A percentile compares a stretch with the other conserved stretches of the same genome.
phyloP scores from a whole-genome alignment of 1,139 yeast genomes.

The Suhomyces panamericanus region DNA sequence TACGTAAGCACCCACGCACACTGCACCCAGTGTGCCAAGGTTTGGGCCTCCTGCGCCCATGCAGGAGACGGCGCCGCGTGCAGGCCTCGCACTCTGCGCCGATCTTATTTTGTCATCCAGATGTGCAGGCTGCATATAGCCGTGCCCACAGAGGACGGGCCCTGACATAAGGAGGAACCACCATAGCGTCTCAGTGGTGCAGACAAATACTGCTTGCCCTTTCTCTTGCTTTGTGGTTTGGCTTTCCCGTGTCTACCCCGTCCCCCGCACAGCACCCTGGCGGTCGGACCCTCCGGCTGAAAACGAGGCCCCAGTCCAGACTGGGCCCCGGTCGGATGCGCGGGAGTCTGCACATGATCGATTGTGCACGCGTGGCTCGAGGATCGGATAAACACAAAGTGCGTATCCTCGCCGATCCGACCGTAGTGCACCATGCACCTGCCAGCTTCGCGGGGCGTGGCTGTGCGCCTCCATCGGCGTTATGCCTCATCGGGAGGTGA shows the following conservation, averaged over 20 bases:
- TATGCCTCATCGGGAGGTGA: not conserved
- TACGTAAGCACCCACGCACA: not conserved
- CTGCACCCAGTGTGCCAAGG: too few species aligned
- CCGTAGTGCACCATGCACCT: not conserved
- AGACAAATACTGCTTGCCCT: too few species aligned
- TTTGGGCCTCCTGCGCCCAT: too few species aligned
- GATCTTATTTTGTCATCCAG: not conserved
- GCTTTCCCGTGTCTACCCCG: not conserved
- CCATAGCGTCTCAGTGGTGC: too few species aligned
- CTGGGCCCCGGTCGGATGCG: constrained; percentile 1
- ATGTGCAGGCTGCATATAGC: constrained; percentile 2
- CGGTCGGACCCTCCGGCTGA: not conserved
- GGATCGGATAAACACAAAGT: constrained; percentile 5
- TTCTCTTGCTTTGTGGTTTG: too few species aligned
- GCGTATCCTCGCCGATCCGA: constrained; percentile 1
- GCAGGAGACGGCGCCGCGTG: too few species aligned
- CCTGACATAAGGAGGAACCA: too few species aligned
- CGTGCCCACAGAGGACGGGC: not conserved
- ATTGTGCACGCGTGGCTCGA: constrained; percentile 2
- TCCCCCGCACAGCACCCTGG: not conserved
- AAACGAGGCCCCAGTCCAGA: not conserved
- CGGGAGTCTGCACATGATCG: constrained; percentile 7
- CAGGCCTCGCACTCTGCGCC: not conserved
- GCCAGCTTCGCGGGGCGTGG: not conserved
- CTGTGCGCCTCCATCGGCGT: constrained; percentile 1